Evolutionary conservation across 495 filamentous ascomycete species (phyloP).

Genomic region (Neurospora intermedia): DNA sequence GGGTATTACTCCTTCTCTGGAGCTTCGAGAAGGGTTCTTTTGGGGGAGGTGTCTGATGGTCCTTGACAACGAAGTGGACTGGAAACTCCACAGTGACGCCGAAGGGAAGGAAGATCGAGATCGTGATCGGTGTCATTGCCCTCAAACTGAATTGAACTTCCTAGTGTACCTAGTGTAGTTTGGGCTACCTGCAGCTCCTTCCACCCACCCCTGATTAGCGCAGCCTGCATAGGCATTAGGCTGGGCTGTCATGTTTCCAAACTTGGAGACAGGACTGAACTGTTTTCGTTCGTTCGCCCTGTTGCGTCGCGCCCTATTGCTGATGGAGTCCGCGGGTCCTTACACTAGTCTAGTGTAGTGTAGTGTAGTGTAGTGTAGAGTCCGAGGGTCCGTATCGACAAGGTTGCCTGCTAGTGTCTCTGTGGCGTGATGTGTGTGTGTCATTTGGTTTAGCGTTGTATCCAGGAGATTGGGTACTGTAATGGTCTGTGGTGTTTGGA

Average conservation of each 20-base stretch:
- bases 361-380: not conserved
- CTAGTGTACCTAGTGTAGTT: too few relatives aligned
- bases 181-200: not conserved
- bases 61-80: not conserved
- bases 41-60: not conserved
- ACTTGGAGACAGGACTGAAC: not conserved
- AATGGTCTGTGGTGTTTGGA: not conserved
- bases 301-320: not conserved
- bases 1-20: not conserved
- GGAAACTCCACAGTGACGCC: not conserved
- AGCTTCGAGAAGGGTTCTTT: not conserved
- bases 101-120: not conserved
- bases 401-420: not conserved
- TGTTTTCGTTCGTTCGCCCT: not conserved
- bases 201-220: not conserved
- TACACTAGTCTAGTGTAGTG: not conserved
- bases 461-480: not conserved
- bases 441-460: not conserved
- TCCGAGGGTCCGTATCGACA: not conserved
- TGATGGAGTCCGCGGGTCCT: not conserved
- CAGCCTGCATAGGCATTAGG: not conserved
- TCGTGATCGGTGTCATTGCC: not conserved
- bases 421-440: not conserved
- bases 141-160: too few relatives aligned
- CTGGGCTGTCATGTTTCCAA: not conserved